These are phyloP conservation scores for Haematococcus lacustris DNA, from an alignment of 139 green algal genomes.

Conservation along the genomic window DNA sequence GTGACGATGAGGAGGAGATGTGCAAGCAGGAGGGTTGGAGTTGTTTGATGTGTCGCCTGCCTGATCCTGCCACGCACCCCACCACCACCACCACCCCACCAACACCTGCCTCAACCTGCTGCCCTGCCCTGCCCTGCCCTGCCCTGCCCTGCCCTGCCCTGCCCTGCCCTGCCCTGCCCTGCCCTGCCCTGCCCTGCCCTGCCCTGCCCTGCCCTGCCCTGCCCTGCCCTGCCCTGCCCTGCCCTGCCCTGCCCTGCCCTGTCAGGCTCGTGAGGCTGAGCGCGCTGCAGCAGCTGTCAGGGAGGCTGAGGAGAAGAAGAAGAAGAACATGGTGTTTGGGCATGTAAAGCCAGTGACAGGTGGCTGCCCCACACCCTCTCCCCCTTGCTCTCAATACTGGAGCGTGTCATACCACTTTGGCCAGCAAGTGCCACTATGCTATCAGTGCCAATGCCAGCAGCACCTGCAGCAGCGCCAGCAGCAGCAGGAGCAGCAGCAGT, in stretches of 20 bases:
- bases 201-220: not conserved
- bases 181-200: not conserved
- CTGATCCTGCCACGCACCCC: no score
- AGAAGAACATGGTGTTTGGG: slow-evolving; percentile 34
- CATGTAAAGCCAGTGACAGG: slow-evolving; percentile 61
- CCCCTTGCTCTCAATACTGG: no score
- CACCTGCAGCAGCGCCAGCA: not conserved
- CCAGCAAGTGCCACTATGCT: not conserved
- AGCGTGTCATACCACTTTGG: not conserved
- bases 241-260: not conserved
- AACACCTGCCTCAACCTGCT: not conserved
- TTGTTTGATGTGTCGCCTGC: no score
- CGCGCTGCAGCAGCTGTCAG: slow-evolving; percentile 19
- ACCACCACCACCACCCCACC: no score
- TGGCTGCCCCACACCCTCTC: slow-evolving; percentile 9
- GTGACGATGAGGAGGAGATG: no score
- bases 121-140: not conserved
- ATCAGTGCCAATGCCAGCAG: not conserved
- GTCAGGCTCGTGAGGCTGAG: slow-evolving; percentile 19
- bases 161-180: not conserved
- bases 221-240: not conserved
- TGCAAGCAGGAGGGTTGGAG: no score
- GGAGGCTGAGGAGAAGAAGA: slow-evolving; percentile 36
- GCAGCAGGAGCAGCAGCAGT: not conserved
- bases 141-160: not conserved